Conservation (phyloP, 768 basidiomycete genomes). For the Pulveroboletus sp. region DNA sequence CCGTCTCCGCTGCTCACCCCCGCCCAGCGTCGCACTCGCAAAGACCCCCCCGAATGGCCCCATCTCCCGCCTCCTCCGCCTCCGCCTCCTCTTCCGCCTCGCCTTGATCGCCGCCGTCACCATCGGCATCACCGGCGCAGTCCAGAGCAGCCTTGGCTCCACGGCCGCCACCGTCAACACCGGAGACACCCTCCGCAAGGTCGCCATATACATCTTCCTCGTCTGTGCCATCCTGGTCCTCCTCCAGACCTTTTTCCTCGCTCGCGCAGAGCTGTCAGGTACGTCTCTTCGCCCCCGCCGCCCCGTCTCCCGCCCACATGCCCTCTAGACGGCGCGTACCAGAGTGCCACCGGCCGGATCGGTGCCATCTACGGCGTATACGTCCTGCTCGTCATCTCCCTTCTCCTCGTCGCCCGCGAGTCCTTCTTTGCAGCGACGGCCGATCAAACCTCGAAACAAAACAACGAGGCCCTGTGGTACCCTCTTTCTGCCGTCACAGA, state of each 20-base stretch:
- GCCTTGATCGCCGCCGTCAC: conserved; percentile 24
- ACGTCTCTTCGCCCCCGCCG: background rate
- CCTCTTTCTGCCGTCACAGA: conserved; percentile 33
- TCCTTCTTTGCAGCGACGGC: conserved; percentile 30
- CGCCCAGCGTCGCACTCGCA: conserved; percentile 10
- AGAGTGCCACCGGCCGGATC: background rate
- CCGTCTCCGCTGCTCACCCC: background rate
- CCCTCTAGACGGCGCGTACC: conserved; percentile 10
- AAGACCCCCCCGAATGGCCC: conserved; percentile 16
- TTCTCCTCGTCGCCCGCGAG: conserved; percentile 29
- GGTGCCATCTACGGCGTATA: conserved; percentile 20
- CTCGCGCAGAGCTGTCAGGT: conserved; percentile 16
- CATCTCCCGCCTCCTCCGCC: conserved; percentile 16
- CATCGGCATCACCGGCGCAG: conserved; percentile 28
- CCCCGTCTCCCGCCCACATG: background rate
- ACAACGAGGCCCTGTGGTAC: conserved; percentile 32
- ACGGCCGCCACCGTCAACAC: conserved; percentile 5
- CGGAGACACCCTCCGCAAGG: conserved; percentile 26
- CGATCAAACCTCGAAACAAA: conserved; percentile 11
- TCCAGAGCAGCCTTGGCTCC: conserved; percentile 10
- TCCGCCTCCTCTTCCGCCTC: conserved; percentile 24
- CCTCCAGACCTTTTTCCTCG: conserved; percentile 18
- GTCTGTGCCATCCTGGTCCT: conserved; percentile 22
- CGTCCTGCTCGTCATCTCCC: conserved; percentile 21
- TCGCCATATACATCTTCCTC: conserved; percentile 31